Base-by-base conservation (phyloP, 352 stramenopile species). In the Phytopythium chamaehyphon region DNA sequence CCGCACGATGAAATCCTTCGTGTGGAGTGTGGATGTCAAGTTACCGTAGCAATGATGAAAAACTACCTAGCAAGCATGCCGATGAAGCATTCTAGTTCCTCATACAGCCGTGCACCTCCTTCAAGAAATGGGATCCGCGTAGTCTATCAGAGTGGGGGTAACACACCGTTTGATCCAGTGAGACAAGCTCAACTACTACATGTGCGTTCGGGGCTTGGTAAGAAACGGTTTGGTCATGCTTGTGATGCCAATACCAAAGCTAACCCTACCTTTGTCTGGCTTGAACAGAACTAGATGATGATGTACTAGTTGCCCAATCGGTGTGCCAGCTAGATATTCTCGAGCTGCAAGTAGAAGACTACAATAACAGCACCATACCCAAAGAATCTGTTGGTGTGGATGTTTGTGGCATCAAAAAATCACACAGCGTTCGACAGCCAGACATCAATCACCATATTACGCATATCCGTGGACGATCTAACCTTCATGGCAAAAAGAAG, bases 251-350 rank as follows among this genome's bases (percentile, higher is more conserved):
- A 9, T 35, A 49, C 46, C 15, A 9, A 40, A 43, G n/a, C 43
- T 51, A 26, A 62, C 3, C 12, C 14, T 23, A 15, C 28, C 42
- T 7, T 47, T n/a, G 35, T 44, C 16, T 55, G 63, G 1, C 24
- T n/a, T 47, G 15, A 11, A 35, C 43, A 60, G 61, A 64, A 12
- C 47, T 69, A 3, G 39, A 56, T 22, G 19, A 16, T n/a, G 40
- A 53, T 19, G 37, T 35, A 2, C 1, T 65, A 9, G 36, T 73
- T 15, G 15, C 42, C 12, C 40, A 69, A 42, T 52, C 51, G 21
- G 47, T 73, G 2, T 38, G 60, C 16, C 49, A 71, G 21, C 40
- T 73, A 26, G 68, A 77, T 14, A 73, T 77, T 35, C 38, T 77
- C 7, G 68, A 77, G 31, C 59, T 69, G 26, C 52, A 61, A 11